Base-by-base conservation (phyloP, 306 rosid species). In the Adenanthera pavonina region DNA sequence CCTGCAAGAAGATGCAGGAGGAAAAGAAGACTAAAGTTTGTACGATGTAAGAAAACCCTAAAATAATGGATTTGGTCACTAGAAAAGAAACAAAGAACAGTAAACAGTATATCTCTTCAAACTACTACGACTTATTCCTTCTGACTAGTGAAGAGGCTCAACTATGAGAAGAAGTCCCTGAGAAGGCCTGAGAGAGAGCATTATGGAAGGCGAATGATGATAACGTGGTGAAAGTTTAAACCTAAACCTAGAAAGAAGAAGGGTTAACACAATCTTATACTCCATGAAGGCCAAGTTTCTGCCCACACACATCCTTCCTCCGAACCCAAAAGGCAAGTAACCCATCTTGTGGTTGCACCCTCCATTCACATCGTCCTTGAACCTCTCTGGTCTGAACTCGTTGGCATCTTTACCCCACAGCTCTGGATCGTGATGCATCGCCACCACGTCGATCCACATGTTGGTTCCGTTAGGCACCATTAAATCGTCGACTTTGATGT, bases 291-390 rank as follows among this genome's bases (percentile, higher is more conserved):
- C 84, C 83, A 94, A 84, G 93, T 91, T 94, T 77, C 93, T 86
- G 3, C 98, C 98, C 10, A 94, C 84, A 79, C 97, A 94, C 87
- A 87, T 87, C 44, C 98, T 89, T 2, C 97, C 98, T 76, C 98
- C 98, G 74, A 94, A 91, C 12, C 98, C 98, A 72, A 94, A 94
- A 0, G 98, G 97, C 85, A 94, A 78, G 81, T 83, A 92, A 17
- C 98, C 97, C 97, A 94, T 91, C 85, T 84, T 88, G 91, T 92
- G 93, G 38, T 78, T 84, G 83, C 98, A 94, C 4, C 97, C 95
- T 0, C 97, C 98, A 74, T 81, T 77, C 0, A 60, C 79, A 76
- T 87, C 89, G 34, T 87, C 85, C 70, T 75, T 80, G 83, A 94
- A 94, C 82, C 98, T 88, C 78, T 89, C 88, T 0, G 97, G 98